Base-by-base conservation (phyloP, 2,329 filamentous ascomycete genomes). In the Calcarisporium arbuscula region DNA sequence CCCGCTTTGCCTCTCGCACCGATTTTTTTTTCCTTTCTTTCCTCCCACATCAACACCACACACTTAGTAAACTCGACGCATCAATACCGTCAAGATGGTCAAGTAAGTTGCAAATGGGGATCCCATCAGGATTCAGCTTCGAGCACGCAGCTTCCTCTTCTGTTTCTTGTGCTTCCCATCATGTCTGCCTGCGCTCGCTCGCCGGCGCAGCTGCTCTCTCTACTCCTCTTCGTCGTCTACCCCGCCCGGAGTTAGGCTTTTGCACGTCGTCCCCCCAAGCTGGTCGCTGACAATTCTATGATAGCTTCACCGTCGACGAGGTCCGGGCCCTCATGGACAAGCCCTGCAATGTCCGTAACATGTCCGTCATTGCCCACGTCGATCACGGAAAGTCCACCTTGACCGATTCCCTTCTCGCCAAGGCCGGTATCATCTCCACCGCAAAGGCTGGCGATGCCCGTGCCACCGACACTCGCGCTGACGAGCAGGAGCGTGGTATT, bases 281-380 rank as follows among this genome's bases (percentile, higher is more conserved):
- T n/a, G 50, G 42, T 40, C 57, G 57, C 73, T 82, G 65, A 83
- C 66, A 54, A 48, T 56, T 46, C 53, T 35, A 36, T 36, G 45
- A 64, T 62, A 95, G 89, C 82, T 96, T 96, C 82, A 96, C 92
- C 62, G 82, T 95, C 72, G 90, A 96, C 67, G 89, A 87, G 80
- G 85, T 88, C 67, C 81, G 82, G 67, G 53, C 44, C 57, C 58
- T 85, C 64, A 85, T 85, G 83, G 82, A 87, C 79, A 81, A 82
- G 71, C 80, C 84, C 54, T 73, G 65, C 62, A 82, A 82, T 67
- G 77, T 82, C 65, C 74, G 77, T 70, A 96, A 96, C 82, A 96
- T 95, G 90, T 95, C 88, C 74, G 92, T 98, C 68, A 96, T 96
- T 87, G 92, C 92, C 68, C 92, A 98, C 77, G 89, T 98, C 82